Base-by-base conservation (phyloP, 2,329 filamentous ascomycete genomes). In the Nigrospora sphaerica region DNA sequence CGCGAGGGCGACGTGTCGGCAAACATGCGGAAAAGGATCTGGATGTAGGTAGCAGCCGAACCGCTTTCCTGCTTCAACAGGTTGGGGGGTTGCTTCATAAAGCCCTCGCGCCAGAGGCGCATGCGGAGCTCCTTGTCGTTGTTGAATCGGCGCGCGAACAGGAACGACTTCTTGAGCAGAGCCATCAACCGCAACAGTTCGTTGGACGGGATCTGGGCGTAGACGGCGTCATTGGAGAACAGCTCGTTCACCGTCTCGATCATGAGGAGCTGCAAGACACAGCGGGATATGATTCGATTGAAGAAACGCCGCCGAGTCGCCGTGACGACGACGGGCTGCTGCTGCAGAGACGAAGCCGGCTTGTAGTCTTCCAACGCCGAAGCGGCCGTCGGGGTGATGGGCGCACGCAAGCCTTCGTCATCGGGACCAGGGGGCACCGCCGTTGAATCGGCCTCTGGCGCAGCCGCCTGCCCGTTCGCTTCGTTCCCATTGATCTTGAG, bases 11-110 rank as follows among this genome's bases (percentile, higher is more conserved):
- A 81, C 50, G 86, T 85, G 60, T 99, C 93, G 41, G 88, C 86
- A 67, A 95, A 98, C 93, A 99, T 98, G 42, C 93, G 80, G 69
- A 98, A 89, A 28, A 99, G 72, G 54, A 99, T 98, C 51, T 86
- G 86, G 33, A 98, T 89, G 63, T 98, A 99, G 2, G 95, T 96
- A 3, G 88, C 88, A 1, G 93, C 93, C 46, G 86, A 88, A 36
- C 93, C 92, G 50, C 82, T 88, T 69, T 99, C 93, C 64, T 99
- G 93, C 71, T 98, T 98, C 31, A 99, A 78, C 12, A 99, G 75
- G 59, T 99, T 99, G 3, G 93, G 93, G 14, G 93, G 92, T 63
- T 98, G 93, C 69, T 95, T 95, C 93, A 99, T 99, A 75, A 98
- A 99, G 1, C 95, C 93, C 64, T 98, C 93, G 43, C 90, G 79